Evolutionary conservation across 2,329 filamentous ascomycete species (phyloP), one percentile per base, ranked within the genome.

Genomic region (Monosporascus sp.): DNA sequence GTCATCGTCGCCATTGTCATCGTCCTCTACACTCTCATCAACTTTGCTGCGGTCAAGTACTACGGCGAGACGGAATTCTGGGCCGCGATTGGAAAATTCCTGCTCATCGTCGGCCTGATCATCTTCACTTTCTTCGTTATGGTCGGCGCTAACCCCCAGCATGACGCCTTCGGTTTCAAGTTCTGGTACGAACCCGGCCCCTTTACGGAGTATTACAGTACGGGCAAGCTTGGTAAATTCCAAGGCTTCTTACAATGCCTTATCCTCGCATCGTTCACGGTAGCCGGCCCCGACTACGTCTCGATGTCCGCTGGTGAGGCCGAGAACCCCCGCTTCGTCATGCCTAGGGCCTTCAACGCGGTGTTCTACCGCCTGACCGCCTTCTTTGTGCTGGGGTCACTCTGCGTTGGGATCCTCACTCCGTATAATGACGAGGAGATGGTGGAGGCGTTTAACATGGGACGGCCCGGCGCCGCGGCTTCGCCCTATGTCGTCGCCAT

Each of bases 91-190:
- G 85, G 85, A 51, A 90, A 91, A 66, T 80, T 90, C 3, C 60
- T 91, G 2, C 76, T 91, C 49, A 88, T 89, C 55, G 70, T 90
- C 37, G 87, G 82, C 1, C 76, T 93, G 49, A 79, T 92, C 59
- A 62, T 83, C 57, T 92, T 89, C 72, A 93, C 90, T 2, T 90
- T 96, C 63, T 78, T 95, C 58, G 83, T 84, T 58, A 93, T 94
- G 85, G 72, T 94, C 1, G 90, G 90, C 7, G 90, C 88, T 3
- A 94, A 93, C 60, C 90, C 90, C 0, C 67, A 83, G 1, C 75
- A 81, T 38, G 87, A 92, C 59, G 75, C 81, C 0, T 89, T 89
- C 57, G 89, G 89, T 1, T 93, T 93, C 65, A 78, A 82, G 25
- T 83, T 80, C 66, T 87, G 83, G 82, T 74, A 78, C 3, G 72